These are phyloP conservation scores for Apiotrichum veenhuisii DNA, from an alignment of 1,284 basidiomycete genomes.

Conservation along the genomic window DNA sequence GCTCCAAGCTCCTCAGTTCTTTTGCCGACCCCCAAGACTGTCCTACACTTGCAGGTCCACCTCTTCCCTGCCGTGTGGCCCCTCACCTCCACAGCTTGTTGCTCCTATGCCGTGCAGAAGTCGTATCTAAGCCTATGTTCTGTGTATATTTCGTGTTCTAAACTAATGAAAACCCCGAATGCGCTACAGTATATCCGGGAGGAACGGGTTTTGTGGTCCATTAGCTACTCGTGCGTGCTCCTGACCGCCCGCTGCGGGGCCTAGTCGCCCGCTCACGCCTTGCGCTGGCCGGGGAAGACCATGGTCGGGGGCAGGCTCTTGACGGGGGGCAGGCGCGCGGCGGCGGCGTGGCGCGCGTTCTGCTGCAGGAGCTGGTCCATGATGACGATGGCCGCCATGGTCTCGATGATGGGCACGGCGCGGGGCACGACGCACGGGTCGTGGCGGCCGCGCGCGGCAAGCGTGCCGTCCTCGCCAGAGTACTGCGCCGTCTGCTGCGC, in stretches of 20 bases:
- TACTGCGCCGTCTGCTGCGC: slow-evolving; percentile 88
- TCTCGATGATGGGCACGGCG: slow-evolving; percentile 97
- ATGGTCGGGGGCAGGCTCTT: slow-evolving; percentile 80
- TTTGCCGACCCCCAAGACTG: too few species aligned
- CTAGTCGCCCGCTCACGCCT: too few species aligned
- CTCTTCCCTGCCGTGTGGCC: too few species aligned
- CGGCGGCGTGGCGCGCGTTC: slow-evolving; percentile 69
- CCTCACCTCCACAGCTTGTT: too few species aligned
- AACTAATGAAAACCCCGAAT: too few species aligned
- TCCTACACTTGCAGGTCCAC: too few species aligned
- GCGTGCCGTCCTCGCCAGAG: slow-evolving; percentile 77
- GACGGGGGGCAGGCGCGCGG: slow-evolving; percentile 65
- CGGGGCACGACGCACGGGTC: slow-evolving; percentile 97
- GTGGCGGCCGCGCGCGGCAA: slow-evolving; percentile 89
- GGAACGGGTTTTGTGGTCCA: too few species aligned
- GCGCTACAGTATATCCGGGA: too few species aligned
- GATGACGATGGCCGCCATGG: slow-evolving; percentile 92
- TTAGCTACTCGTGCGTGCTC: too few species aligned
- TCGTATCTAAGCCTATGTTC: background rate
- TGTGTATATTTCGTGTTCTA: background rate
- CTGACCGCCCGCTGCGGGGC: too few species aligned
- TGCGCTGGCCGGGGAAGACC: slow-evolving; percentile 46
- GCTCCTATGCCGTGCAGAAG: background rate
- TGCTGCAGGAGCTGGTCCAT: slow-evolving; percentile 90
- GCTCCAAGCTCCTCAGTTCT: too few species aligned